phyloP scores from a whole-genome alignment of 2,329 filamentous ascomycete genomes.

The Chaetomiaceae sp. region DNA sequence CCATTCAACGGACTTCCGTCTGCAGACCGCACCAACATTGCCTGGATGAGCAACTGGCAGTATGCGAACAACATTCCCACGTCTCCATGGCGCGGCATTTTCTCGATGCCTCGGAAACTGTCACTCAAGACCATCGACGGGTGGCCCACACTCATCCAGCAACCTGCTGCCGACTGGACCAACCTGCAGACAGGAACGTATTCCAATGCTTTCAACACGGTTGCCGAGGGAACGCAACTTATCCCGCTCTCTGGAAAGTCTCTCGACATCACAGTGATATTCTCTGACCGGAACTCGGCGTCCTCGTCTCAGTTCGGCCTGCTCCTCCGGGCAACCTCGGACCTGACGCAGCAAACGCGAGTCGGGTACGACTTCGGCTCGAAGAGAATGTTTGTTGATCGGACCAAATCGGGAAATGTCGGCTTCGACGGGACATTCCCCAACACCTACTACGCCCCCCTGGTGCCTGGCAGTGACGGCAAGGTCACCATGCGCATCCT shows the following conservation, averaged over 20 bases:
- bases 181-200: conserved; percentile 1
- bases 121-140: conserved; percentile 7
- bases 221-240: neutral
- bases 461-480: neutral
- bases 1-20: conserved; percentile 1
- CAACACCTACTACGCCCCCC: conserved; percentile 1
- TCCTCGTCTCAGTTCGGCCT: conserved; percentile 1
- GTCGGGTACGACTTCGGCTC: conserved; percentile 4
- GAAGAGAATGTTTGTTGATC: conserved; percentile 5
- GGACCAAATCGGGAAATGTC: conserved; percentile 6
- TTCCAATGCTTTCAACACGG: neutral
- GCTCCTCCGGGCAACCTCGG: conserved; percentile 1
- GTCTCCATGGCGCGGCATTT: conserved; percentile 3
- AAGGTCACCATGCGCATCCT: conserved; percentile 3
- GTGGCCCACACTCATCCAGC: conserved; percentile 5
- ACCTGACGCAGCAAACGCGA: conserved; percentile 3
- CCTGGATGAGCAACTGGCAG: conserved; percentile 9
- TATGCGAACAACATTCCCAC: conserved; percentile 1
- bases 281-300: conserved; percentile 4
- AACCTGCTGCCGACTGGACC: neutral
- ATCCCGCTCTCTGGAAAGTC: conserved; percentile 5
- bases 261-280: conserved; percentile 1
- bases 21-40: conserved; percentile 2
- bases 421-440: conserved; percentile 5
- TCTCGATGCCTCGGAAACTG: conserved; percentile 6